Evolutionary conservation across 2,329 filamentous ascomycete genomes (phyloP).

Genomic region (Calonectria montana): DNA sequence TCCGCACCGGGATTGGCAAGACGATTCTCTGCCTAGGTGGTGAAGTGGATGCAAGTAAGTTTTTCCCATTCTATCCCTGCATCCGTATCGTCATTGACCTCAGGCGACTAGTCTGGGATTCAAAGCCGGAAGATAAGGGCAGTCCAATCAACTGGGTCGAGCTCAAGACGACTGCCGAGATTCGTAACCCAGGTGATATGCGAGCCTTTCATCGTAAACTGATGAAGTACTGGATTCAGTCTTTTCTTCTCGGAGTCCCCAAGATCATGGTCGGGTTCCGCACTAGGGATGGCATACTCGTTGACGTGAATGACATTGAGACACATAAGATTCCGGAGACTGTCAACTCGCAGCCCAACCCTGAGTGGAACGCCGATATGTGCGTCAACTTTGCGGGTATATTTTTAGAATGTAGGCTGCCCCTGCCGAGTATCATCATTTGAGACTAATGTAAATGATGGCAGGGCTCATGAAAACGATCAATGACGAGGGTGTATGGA

Average conservation of each 20-base stretch:
- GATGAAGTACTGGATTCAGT: slow-evolving; percentile 97
- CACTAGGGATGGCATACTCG: slow-evolving; percentile 76
- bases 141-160: slow-evolving; percentile 92
- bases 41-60: slow-evolving; percentile 88
- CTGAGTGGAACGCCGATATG: slow-evolving; percentile 89
- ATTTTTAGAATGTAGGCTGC: slow-evolving; percentile 78
- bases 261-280: slow-evolving; percentile 93
- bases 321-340: slow-evolving; percentile 82
- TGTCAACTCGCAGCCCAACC: slow-evolving; percentile 73
- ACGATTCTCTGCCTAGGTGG: slow-evolving; percentile 84
- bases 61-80: neutral
- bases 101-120: slow-evolving; percentile 77
- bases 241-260: slow-evolving; percentile 91
- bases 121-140: slow-evolving; percentile 74
- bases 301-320: slow-evolving; percentile 79
- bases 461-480: slow-evolving; percentile 73
- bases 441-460: slow-evolving; percentile 28
- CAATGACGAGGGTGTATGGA: slow-evolving; percentile 82
- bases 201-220: slow-evolving; percentile 88
- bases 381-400: slow-evolving; percentile 90
- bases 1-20: slow-evolving; percentile 86
- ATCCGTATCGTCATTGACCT: slow-evolving; percentile 3
- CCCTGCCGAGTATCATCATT: neutral
- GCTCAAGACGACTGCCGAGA: slow-evolving; percentile 87
- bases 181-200: slow-evolving; percentile 74